A percentile compares a stretch with the other conserved stretches of the same genome.
Evolutionary conservation across 2,329 filamentous ascomycete genomes (phyloP).

Genomic region (Colletotrichum sp.): DNA sequence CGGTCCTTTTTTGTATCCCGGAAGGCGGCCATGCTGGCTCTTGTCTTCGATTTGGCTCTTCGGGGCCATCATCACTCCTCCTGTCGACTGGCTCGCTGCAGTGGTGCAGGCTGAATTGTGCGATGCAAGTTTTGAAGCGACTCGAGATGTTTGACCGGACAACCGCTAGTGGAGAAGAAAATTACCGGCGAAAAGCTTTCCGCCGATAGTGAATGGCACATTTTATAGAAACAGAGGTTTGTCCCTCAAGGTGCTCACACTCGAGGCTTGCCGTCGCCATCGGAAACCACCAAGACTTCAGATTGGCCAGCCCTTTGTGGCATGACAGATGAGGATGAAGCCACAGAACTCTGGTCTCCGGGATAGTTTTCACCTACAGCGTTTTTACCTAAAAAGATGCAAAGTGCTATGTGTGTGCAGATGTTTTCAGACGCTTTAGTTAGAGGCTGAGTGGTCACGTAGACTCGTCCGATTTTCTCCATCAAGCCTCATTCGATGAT

Average conservation of each 20-base stretch:
- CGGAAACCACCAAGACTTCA: not conserved
- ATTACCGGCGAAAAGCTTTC: not conserved
- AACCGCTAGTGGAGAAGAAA: not conserved
- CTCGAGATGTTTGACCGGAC: not conserved
- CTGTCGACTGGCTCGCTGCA: not conserved
- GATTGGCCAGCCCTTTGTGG: not conserved
- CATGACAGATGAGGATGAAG: not conserved
- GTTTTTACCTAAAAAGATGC: not conserved
- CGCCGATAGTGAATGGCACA: rapidly evolving
- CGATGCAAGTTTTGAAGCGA: not conserved
- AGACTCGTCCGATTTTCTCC: not conserved
- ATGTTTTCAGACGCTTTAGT: not conserved
- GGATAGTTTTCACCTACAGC: not conserved
- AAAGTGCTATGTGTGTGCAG: not conserved
- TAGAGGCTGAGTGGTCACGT: not conserved
- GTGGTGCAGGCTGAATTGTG: not conserved
- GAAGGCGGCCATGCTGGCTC: not conserved
- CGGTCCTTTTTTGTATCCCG: not conserved
- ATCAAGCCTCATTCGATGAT: not conserved
- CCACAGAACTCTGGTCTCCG: not conserved
- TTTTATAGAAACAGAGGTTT: not conserved
- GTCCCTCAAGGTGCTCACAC: not conserved
- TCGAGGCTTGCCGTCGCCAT: not conserved
- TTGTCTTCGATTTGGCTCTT: not conserved
- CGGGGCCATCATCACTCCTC: not conserved